phyloP scores from a whole-genome alignment of 495 filamentous ascomycete genomes.

The Annulohypoxylon nitens region DNA sequence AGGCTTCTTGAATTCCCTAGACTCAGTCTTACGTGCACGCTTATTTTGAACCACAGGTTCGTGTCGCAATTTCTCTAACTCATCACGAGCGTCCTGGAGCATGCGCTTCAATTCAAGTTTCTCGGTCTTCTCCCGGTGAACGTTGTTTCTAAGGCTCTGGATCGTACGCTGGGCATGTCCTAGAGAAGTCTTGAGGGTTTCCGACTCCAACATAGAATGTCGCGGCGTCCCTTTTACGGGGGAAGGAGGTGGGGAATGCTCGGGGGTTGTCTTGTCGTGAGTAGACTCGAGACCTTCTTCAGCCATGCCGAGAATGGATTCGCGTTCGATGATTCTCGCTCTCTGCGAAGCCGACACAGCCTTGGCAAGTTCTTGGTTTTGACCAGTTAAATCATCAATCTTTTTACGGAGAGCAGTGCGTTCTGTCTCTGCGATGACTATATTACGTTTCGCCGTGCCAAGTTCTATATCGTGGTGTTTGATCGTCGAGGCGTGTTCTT shows the following conservation, averaged over 20 bases:
- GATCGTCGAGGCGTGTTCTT: slow-evolving; percentile 78
- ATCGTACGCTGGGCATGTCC: slow-evolving; percentile 97
- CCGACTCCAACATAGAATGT: slow-evolving; percentile 89
- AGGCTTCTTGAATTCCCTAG: slow-evolving; percentile 81
- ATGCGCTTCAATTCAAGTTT: slow-evolving; percentile 95
- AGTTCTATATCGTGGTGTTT: slow-evolving; percentile 93
- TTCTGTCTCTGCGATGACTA: slow-evolving; percentile 80
- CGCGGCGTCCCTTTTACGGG: slow-evolving; percentile 91
- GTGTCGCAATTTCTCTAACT: slow-evolving; percentile 81
- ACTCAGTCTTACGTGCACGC: slow-evolving; percentile 78
- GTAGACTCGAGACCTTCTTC: slow-evolving; percentile 75
- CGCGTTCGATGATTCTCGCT: slow-evolving; percentile 73
- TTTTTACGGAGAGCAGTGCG: slow-evolving; percentile 78
- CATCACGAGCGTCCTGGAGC: slow-evolving; percentile 95
- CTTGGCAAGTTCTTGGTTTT: slow-evolving; percentile 90
- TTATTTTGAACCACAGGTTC: slow-evolving; percentile 66
- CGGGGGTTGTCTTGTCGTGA: slow-evolving; percentile 79
- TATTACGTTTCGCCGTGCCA: slow-evolving; percentile 78
- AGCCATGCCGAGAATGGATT: slow-evolving; percentile 67
- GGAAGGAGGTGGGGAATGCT: slow-evolving; percentile 89
- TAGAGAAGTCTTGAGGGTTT: slow-evolving; percentile 92
- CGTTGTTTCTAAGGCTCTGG: slow-evolving; percentile 90
- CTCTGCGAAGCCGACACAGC: slow-evolving; percentile 75
- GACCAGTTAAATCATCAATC: slow-evolving; percentile 84
- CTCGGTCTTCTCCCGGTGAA: slow-evolving; percentile 97